Percentiles rank a stretch among this genome's conserved stretches.
These are phyloP conservation scores for Clarkia xantiana DNA, from an alignment of 345 rosid species.

Conservation along the genomic window DNA sequence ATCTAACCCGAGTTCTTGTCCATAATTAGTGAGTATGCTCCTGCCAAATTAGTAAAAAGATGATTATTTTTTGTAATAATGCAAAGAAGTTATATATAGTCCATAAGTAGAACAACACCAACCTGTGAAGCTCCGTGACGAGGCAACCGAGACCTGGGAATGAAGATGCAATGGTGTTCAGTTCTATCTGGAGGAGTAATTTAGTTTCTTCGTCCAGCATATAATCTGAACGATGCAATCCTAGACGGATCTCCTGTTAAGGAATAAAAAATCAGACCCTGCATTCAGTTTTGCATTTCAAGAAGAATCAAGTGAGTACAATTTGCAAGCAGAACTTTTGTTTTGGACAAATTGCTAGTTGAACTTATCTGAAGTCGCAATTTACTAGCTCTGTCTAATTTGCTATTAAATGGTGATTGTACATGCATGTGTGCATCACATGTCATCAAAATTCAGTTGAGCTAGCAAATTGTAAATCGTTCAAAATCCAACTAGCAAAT, in stretches of 20 bases:
- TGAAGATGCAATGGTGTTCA: conserved; percentile 80
- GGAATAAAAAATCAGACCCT: no score
- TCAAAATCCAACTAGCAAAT: no score
- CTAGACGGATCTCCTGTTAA: conserved; percentile 75
- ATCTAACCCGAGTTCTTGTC: conserved; percentile 58
- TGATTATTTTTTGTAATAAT: neutral
- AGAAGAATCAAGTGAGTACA: neutral
- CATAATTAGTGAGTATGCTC: conserved; percentile 51
- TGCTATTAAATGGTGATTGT: no score
- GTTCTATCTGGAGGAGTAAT: conserved; percentile 80
- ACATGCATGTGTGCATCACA: no score
- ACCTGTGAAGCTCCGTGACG: conserved; percentile 86
- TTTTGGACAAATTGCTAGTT: no score
- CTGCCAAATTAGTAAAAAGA: conserved; percentile 21
- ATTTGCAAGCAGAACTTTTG: no score
- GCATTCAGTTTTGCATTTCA: no score
- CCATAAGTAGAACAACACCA: conserved; percentile 1
- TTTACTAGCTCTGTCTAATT: no score
- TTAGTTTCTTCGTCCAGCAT: conserved; percentile 95
- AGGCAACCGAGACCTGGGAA: conserved; percentile 73
- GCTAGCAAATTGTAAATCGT: no score
- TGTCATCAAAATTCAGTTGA: no score
- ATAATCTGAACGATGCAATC: conserved; percentile 96
- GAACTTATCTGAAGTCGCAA: no score
- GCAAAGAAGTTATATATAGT: neutral